Evolutionary conservation across 2,329 filamentous ascomycete genomes (phyloP), one percentile per base, ranked within the genome.

Genomic region (Neofusicoccum cordaticola): DNA sequence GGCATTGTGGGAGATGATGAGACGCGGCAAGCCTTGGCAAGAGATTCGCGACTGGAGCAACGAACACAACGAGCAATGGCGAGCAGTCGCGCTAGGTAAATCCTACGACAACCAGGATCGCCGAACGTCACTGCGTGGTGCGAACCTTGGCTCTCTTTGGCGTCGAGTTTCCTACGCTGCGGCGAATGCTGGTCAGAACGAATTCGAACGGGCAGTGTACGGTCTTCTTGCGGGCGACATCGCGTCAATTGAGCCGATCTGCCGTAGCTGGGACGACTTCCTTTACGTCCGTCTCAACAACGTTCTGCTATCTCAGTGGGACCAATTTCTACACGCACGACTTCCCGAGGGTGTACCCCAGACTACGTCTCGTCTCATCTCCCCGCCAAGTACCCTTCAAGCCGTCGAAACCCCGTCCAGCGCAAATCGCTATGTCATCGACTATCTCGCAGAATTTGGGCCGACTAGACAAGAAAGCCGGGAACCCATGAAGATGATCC

Each of bases 1-100:
- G 66, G 90, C 91, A n/a, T 95, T 92, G 78, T 98, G 93, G 81
- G 92, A 97, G 75, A 91, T 97, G 82, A 82, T 99, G 61, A 88
- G 94, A 56, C 88, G 93, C 51, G 95, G 95, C n/a, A 88, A 87
- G 69, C 87, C 84, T 67, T 86, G 90, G 79, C 79, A 85, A 8
- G 86, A 90, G 42, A 90, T 98, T 67, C 86, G 88, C 63, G 90
- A 93, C 56, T 97, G 93, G 92, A 96, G 93, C 71, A 82, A 89
- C 52, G 90, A 94, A 71, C 86, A 91, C 66, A 91, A 92, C 9
- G 93, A 98, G 78, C 86, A 89, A 67, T 99, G 94, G 94, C 88
- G 94, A 67, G 92, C 92, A 47, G 85, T 94, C 41, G 91, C 90
- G 66, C 85, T 98, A 71, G 91, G 91, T 22, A 90, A 90, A 17